These are phyloP conservation scores for Pilobolus umbonatus DNA, from an alignment of 192 early-diverging fungal genomes.

Conservation along the genomic window DNA sequence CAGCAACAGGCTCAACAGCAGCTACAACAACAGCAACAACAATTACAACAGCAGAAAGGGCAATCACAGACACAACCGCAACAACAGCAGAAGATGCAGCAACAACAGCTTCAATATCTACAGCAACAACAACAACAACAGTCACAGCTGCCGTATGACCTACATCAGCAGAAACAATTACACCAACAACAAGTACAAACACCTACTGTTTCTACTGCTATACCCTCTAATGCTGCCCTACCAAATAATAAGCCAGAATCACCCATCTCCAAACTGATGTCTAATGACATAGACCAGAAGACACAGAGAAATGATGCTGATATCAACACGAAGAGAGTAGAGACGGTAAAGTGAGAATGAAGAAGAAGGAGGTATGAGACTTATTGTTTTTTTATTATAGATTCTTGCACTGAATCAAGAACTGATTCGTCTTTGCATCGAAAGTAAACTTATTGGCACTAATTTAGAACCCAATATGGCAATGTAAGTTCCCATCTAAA, in stretches of 20 bases:
- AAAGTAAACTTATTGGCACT: constrained; percentile 11
- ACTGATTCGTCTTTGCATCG: constrained; percentile 28
- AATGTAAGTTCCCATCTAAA: constrained; percentile 11
- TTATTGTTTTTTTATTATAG: constrained; percentile 7
- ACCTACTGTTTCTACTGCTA: no score
- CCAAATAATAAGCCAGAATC: neutral
- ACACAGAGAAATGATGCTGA: constrained; percentile 4
- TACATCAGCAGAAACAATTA: neutral
- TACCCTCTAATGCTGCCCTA: no score
- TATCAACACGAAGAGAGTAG: constrained; percentile 25
- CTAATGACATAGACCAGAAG: neutral
- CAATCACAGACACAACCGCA: no score
- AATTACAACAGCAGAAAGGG: neutral
- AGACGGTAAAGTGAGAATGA: constrained; percentile 12
- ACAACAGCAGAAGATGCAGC: no score
- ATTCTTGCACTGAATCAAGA: constrained; percentile 33
- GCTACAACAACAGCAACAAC: neutral
- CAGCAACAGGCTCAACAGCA: neutral
- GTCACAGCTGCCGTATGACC: neutral
- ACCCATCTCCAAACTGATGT: neutral
- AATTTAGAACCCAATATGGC: constrained; percentile 17
- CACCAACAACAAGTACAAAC: neutral
- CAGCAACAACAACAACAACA: constrained; percentile 9
- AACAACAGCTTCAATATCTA: neutral
- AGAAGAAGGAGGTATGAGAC: neutral